A percentile compares a stretch with the other conserved stretches of the same genome.
These are phyloP conservation scores for Nitzschia palea DNA, from an alignment of 108 stramenopile species.

Conservation along the genomic window DNA sequence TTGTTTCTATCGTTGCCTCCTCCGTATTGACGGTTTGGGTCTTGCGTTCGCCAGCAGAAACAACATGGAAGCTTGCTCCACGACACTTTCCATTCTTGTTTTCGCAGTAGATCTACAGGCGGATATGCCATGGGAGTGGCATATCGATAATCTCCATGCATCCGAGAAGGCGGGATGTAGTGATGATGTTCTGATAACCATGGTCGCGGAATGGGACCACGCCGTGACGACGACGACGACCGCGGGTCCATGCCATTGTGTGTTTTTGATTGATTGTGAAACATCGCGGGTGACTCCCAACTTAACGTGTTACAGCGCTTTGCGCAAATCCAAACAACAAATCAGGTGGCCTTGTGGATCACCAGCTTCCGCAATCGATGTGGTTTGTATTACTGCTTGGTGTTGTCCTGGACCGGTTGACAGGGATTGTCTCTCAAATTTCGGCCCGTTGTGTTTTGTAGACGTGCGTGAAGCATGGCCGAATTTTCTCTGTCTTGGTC, in stretches of 20 bases:
- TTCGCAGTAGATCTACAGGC: slow-evolving; percentile 11
- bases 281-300: no score
- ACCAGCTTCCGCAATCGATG: no score
- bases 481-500: no score
- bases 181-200: slow-evolving; percentile 1
- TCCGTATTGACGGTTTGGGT: not conserved
- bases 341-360: no score
- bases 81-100: slow-evolving; percentile 12
- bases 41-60: not conserved
- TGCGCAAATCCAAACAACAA: no score
- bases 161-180: not conserved
- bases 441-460: no score
- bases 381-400: no score
- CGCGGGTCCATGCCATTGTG: slow-evolving; percentile 7
- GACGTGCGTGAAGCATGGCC: no score
- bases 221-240: not conserved
- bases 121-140: not conserved
- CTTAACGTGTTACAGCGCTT: no score
- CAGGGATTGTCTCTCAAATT: no score
- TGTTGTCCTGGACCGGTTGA: no score
- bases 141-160: not conserved
- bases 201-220: slow-evolving; percentile 19
- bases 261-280: no score
- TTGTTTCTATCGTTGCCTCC: not conserved
- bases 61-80: slow-evolving; percentile 11